Percentiles rank a stretch among this genome's conserved stretches.
phyloP scores from a whole-genome alignment of 495 filamentous ascomycete species.

The Aspergillus hancockii region DNA sequence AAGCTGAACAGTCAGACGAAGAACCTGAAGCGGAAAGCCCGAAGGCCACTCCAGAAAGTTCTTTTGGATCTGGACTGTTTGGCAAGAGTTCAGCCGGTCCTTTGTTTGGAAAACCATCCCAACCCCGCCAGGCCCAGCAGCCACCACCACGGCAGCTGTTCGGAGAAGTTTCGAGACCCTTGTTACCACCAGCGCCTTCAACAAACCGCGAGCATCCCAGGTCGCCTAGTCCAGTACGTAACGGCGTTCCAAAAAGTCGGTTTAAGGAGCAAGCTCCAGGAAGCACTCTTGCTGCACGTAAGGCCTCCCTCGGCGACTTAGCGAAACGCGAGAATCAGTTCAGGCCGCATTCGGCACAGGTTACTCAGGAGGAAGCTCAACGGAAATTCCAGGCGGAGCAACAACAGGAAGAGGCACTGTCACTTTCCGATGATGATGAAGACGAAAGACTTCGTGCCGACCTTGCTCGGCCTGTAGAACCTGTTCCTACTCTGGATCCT shows the following conservation, averaged over 20 bases:
- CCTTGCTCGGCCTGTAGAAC: conserved; percentile 52
- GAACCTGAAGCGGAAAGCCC: conserved; percentile 57
- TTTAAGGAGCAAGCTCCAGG: conserved; percentile 46
- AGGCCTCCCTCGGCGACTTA: conserved; percentile 38
- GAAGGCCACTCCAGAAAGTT: conserved; percentile 64
- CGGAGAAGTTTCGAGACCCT: conserved; percentile 63
- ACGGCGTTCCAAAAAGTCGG: conserved; percentile 43
- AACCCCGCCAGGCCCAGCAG: conserved; percentile 21
- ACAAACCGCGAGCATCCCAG: conserved; percentile 58
- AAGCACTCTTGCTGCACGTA: conserved; percentile 40
- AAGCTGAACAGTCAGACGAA: conserved; percentile 40
- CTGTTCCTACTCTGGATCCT: conserved; percentile 54
- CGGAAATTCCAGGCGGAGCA: conserved; percentile 25
- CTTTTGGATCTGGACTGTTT: conserved; percentile 54
- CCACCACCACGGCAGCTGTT: conserved; percentile 52
- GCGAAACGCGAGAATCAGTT: conserved; percentile 35
- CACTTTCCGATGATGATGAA: conserved; percentile 61
- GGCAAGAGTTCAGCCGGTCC: conserved; percentile 41
- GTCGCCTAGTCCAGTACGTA: conserved; percentile 77
- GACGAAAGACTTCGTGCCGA: conserved; percentile 62
- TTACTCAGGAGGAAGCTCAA: conserved; percentile 34
- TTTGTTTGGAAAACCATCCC: conserved; percentile 41
- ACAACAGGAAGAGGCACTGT: conserved; percentile 44
- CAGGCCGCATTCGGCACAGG: conserved; percentile 25
- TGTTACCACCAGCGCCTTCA: conserved; percentile 56